phyloP scores from a whole-genome alignment of 2,329 filamentous ascomycete genomes.

The Trichoderma koningii region DNA sequence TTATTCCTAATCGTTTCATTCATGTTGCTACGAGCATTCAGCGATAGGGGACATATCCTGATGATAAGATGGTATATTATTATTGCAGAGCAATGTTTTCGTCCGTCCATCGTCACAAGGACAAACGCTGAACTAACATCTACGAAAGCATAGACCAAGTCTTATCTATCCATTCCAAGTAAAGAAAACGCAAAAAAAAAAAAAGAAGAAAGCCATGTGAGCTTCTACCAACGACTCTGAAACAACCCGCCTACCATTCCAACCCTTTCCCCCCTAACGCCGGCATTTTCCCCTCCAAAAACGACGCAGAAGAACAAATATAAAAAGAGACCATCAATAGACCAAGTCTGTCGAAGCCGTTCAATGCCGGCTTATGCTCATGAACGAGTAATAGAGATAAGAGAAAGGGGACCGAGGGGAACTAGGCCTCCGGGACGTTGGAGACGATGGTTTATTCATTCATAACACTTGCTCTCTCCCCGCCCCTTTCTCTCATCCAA shows the following conservation, averaged over 20 bases:
- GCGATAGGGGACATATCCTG: no score
- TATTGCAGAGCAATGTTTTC: no score
- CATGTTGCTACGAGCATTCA: no score
- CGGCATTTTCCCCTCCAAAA: neutral
- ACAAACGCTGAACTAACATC: no score
- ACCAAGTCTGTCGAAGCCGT: constrained; percentile 28
- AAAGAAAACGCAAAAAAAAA: neutral
- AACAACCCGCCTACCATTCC: neutral
- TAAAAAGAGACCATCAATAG: constrained; percentile 8
- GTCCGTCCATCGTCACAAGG: no score
- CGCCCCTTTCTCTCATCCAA: neutral
- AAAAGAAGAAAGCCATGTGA: neutral
- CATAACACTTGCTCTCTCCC: neutral
- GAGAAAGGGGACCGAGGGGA: constrained; percentile 30
- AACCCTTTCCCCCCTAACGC: constrained; percentile 1
- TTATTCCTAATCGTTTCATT: no score
- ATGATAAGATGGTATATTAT: no score
- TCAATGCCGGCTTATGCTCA: constrained; percentile 27
- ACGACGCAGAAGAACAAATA: neutral
- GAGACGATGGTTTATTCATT: neutral
- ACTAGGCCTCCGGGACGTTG: constrained; percentile 15
- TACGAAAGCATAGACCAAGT: no score
- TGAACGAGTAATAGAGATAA: constrained; percentile 16
- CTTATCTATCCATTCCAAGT: constrained; percentile 1
- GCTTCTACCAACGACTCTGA: neutral